Evolutionary conservation across 2,329 filamentous ascomycete genomes (phyloP).

Genomic region (Hymenotorrendiella dingleyae): DNA sequence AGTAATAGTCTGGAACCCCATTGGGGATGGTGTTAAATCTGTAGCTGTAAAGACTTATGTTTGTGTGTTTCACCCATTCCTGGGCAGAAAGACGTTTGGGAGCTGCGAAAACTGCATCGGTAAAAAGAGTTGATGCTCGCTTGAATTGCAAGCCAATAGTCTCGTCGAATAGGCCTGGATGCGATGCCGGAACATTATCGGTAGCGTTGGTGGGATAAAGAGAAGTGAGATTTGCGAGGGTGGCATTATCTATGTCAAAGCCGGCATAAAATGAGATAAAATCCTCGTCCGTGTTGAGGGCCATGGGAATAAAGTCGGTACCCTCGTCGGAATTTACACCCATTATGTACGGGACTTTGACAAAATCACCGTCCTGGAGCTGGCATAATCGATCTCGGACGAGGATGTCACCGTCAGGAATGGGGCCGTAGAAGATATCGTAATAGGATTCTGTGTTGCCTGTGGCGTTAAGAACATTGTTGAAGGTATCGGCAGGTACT

Average conservation of each 20-base stretch:
- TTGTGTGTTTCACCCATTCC: neutral
- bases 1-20: too few relatives aligned
- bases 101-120: neutral
- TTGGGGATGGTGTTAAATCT: neutral
- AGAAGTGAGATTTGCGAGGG: neutral
- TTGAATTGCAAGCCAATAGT: neutral
- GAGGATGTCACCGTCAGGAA: slow-evolving; percentile 41
- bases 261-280: neutral
- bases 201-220: neutral
- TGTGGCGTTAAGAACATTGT: slow-evolving; percentile 32
- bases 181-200: too few relatives aligned
- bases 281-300: neutral
- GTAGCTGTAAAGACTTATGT: neutral
- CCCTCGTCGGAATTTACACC: slow-evolving; percentile 65
- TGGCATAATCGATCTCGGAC: slow-evolving; percentile 47
- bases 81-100: neutral
- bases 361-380: slow-evolving; percentile 51
- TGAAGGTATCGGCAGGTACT: slow-evolving; percentile 39
- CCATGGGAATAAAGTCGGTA: slow-evolving; percentile 28
- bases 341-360: slow-evolving; percentile 56
- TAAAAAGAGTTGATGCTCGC: neutral
- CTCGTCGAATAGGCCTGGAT: neutral
- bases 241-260: neutral
- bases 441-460: slow-evolving; percentile 24
- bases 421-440: slow-evolving; percentile 18